Evolutionary conservation across 129 eudicot genomes (phyloP).

Genomic region (Rutidosis leptorrhynchoides): DNA sequence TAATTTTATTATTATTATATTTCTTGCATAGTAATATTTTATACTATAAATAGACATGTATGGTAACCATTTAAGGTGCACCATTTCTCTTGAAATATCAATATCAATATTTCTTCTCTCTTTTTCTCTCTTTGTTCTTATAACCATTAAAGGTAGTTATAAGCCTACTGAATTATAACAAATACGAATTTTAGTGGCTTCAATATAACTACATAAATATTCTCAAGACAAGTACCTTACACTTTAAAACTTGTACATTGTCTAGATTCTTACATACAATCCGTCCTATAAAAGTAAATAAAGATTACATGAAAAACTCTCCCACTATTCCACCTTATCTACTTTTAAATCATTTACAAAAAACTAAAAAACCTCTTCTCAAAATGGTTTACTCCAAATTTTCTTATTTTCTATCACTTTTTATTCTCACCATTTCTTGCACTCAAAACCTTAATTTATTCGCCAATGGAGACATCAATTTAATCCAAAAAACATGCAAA

Average conservation of each 20-base stretch:
- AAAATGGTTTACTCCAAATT: slow-evolving; percentile 32
- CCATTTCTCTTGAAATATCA: too few species aligned
- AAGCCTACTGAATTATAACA: too few species aligned
- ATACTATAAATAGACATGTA: too few species aligned
- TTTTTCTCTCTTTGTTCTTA: too few species aligned
- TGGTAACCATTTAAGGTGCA: too few species aligned
- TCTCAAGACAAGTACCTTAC: too few species aligned
- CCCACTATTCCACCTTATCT: background rate
- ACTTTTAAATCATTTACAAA: background rate
- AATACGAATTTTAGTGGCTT: too few species aligned
- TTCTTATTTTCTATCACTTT: slow-evolving; percentile 18
- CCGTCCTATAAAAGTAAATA: slow-evolving; percentile 4
- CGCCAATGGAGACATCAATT: slow-evolving; percentile 39
- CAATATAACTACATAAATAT: too few species aligned
- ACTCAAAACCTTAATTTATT: slow-evolving; percentile 18
- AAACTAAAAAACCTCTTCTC: background rate
- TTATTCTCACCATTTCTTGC: slow-evolving; percentile 34
- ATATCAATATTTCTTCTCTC: too few species aligned
- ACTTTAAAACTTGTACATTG: background rate
- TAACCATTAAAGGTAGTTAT: too few species aligned
- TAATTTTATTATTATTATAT: too few species aligned
- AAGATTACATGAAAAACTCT: background rate
- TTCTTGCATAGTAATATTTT: too few species aligned
- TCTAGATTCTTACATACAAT: background rate
- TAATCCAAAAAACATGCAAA: slow-evolving; percentile 73